Base-by-base conservation (phyloP, 306 rosid genomes). In the Quercus variabilis region DNA sequence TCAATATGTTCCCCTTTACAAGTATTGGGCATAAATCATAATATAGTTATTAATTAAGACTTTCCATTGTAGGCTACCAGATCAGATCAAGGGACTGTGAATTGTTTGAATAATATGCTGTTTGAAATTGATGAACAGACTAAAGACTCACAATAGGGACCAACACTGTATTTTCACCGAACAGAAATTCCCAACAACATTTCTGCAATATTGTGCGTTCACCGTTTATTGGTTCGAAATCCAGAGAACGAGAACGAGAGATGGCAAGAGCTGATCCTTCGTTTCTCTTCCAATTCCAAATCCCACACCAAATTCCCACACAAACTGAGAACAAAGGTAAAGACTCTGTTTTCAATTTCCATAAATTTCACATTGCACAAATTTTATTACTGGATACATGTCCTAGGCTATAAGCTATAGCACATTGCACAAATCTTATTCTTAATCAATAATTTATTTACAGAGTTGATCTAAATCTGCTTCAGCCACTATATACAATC, bases 271-370 rank as follows among this genome's bases (percentile, higher is more conserved):
- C 72, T 23, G 12, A 2, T 46, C 58, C 79, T 81, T 56, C 46
- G 65, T 65, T 70, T 59, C 79, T 60, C 76, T 57, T 41, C 46
- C 46, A 8, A 41, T 41, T 41, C 46, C 46, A 41, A 41, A 41
- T 2, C 46, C 46, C 46, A 75, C 80, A 78, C 83, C 13, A 55
- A 59, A 23, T 74, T 56, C 74, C 11, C 10, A 23, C 74, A 55
- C 73, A 20, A 60, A 46, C 31, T 5, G 12, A 14, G 41, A 75
- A 21, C 52, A 46, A 77, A 73, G 55, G 78, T 23, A 49, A 7
- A 30, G 58, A 11, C 30, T 57, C 60, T 33, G 56, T 30, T 76
- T 68, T 49, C 20, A 18, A 30, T 77, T 75, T 5, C 12, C 30
- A 5, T 9, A 31, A 67, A 19, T 59, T 19, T 0, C 21, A 19